Percentiles rank a stretch among this genome's conserved stretches.
These are phyloP conservation scores for Physocladia obscura DNA, from an alignment of 192 early-diverging fungal genomes.

Conservation along the genomic window DNA sequence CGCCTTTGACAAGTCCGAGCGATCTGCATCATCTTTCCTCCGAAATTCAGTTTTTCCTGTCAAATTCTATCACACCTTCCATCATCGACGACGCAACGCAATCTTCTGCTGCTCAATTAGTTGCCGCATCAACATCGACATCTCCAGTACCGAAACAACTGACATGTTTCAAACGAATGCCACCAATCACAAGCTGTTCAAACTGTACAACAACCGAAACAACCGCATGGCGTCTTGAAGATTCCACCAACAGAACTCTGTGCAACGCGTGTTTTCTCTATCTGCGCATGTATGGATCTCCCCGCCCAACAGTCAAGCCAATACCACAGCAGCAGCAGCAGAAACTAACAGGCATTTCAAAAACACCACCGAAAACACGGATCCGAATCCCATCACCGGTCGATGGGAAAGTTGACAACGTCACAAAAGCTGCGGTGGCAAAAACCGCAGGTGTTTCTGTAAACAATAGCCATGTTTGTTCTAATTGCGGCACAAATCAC, in stretches of 20 bases:
- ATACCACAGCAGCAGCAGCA: neutral
- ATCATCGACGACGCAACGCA: no score
- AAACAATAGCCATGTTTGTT: constrained; percentile 38
- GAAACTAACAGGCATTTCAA: neutral
- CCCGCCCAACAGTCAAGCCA: neutral
- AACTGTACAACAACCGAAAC: constrained; percentile 64
- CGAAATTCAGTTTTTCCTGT: no score
- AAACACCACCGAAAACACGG: neutral
- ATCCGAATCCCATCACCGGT: neutral
- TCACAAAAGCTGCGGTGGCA: neutral
- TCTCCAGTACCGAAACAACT: no score
- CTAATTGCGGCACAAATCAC: constrained; percentile 44
- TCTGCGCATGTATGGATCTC: neutral
- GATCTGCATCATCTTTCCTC: no score
- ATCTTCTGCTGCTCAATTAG: no score
- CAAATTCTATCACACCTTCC: no score
- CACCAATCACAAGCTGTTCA: constrained; percentile 55
- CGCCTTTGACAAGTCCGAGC: no score
- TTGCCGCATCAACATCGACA: no score
- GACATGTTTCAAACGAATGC: no score
- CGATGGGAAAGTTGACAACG: neutral
- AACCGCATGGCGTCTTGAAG: neutral
- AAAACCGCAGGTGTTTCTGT: neutral
- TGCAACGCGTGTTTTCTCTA: no score
- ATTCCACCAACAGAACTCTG: constrained; percentile 65